Conservation (phyloP, 345 rosid genomes). For the Hevea brasiliensis region DNA sequence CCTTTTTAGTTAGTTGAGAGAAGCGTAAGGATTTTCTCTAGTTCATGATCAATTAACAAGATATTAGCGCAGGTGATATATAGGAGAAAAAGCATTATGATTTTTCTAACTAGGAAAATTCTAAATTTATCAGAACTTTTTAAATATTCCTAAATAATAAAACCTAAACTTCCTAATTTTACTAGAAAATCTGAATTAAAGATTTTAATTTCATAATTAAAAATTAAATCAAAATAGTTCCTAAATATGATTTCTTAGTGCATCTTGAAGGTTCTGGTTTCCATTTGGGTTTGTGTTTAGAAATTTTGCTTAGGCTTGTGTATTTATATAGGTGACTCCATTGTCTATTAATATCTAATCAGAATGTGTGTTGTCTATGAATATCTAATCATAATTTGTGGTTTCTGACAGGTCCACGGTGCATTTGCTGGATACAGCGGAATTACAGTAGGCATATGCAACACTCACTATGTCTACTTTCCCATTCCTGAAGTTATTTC, state of each 20-base stretch:
- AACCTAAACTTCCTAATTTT: no score
- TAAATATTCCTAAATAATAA: no score
- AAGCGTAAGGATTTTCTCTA: not conserved
- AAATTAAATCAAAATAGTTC: no score
- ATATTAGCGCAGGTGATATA: not conserved
- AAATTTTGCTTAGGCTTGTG: no score
- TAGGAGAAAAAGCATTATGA: not conserved
- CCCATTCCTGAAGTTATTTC: constrained; percentile 93
- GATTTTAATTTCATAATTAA: no score
- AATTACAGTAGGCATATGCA: constrained; percentile 88
- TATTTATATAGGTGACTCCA: not conserved
- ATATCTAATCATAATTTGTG: not conserved
- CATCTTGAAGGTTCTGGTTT: no score
- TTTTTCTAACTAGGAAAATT: not conserved
- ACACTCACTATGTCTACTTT: constrained; percentile 91
- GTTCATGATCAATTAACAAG: not conserved
- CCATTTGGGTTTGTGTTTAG: no score
- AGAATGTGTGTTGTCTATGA: not conserved
- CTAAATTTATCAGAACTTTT: no score
- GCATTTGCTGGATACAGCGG: constrained; percentile 98
- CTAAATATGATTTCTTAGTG: no score
- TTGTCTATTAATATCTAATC: not conserved
- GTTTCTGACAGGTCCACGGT: constrained; percentile 75
- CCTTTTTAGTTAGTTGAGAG: not conserved
- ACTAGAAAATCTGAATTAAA: no score